Evolutionary conservation across 345 rosid species (phyloP), one percentile per base, ranked within the genome.

Genomic region (Triadica sebifera): DNA sequence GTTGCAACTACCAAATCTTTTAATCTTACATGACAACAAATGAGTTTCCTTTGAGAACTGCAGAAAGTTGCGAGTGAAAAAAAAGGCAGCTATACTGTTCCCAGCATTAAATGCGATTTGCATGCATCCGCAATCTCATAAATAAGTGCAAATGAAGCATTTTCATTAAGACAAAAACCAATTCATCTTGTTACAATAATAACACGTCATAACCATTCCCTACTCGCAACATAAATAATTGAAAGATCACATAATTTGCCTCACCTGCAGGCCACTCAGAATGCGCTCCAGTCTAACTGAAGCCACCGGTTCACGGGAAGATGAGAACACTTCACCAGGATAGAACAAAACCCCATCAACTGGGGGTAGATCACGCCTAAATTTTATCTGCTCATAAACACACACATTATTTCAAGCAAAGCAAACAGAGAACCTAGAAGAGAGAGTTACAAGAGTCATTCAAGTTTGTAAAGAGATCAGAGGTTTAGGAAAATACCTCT

Each of bases 251-350:
- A 8, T 17, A 53, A 57, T 65, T 57, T 46, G 46, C 37, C 85
- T 76, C 74, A 91, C 98, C 97, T 93, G 99, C 82, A 90, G 79
- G 75, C 99, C 94, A 74, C 98, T 89, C 57, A 93, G 98, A 72
- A 93, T 87, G 53, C 99, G 97, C 81, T 95, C 99, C 7, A 91
- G 86, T 84, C 94, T 86, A 24, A 87, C 81, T 9, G 99, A 95
- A 76, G 98, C 99, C 59, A 95, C 92, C 0, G 96, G 98, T 75
- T 93, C 85, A 50, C 60, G 81, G 17, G 93, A 95, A 29, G 93
- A 87, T 12, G 99, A 93, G 82, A 95, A 95, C 72, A 91, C 99
- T 86, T 91, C 89, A 25, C 99, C 98, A 2, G 98, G 98, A 65
- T 93, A 93, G 82, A 70, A 95, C 55, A 93, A 76, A 83, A 93